These are phyloP conservation scores for Fusarium foetens DNA, from an alignment of 2,329 filamentous ascomycete genomes.

Conservation along the genomic window DNA sequence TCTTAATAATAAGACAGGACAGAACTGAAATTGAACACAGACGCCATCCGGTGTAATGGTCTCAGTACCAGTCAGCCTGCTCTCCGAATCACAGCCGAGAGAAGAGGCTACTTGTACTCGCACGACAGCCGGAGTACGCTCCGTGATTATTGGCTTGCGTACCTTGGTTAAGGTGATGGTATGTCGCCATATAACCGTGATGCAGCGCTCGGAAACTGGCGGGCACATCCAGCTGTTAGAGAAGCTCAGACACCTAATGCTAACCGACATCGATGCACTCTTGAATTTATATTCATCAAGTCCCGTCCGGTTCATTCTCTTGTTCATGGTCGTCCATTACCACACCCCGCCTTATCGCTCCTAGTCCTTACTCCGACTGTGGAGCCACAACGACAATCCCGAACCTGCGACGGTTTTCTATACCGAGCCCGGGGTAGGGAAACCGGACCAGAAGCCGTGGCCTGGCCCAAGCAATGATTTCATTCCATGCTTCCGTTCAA, in stretches of 20 bases:
- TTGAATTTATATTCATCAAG: conserved; percentile 16
- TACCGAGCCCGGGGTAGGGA: conserved; percentile 32
- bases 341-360: conserved; percentile 24
- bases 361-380: conserved; percentile 29
- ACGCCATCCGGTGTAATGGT: conserved; percentile 37
- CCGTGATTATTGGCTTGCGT: conserved; percentile 23
- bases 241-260: conserved; percentile 15
- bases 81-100: conserved; percentile 37
- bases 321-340: conserved; percentile 30
- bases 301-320: conserved; percentile 39
- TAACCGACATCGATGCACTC: not conserved
- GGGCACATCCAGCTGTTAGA: conserved; percentile 5
- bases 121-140: conserved; percentile 33
- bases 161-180: conserved; percentile 7
- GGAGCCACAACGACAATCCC: conserved; percentile 31
- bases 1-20: conserved; percentile 16
- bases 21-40: conserved; percentile 30
- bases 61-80: conserved; percentile 34
- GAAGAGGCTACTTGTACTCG: conserved; percentile 36
- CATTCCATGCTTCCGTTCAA: conserved; percentile 12
- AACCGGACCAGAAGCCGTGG: conserved; percentile 32
- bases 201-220: conserved; percentile 14
- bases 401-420: conserved; percentile 34
- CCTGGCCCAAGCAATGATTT: conserved; percentile 26
- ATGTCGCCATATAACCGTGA: conserved; percentile 30